Evolutionary conservation across 495 filamentous ascomycete species (phyloP).

Genomic region (Penicillium desertorum): DNA sequence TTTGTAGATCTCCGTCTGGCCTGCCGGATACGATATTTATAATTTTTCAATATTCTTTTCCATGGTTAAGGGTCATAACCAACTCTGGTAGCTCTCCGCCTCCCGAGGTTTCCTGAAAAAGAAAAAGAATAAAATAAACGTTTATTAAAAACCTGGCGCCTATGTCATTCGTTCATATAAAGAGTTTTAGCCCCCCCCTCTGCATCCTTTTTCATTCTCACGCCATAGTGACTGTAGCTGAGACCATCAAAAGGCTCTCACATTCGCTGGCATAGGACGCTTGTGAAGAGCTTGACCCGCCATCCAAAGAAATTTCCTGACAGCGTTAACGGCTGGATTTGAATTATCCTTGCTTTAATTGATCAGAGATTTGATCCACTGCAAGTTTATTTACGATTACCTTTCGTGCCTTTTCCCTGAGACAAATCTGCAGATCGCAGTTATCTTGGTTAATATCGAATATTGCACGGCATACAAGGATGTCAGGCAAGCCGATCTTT

Average conservation of each 20-base stretch:
- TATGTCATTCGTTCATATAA: constrained; percentile 19
- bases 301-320: constrained; percentile 3
- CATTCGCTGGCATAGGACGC: constrained; percentile 20
- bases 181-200: constrained; percentile 9
- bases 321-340: background rate
- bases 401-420: background rate
- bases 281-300: constrained; percentile 10
- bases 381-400: constrained; percentile 27
- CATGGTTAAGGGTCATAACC: too few relatives aligned
- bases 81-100: constrained; percentile 4
- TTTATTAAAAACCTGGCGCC: background rate
- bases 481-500: constrained; percentile 83
- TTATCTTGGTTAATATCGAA: background rate
- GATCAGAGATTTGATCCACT: constrained; percentile 14
- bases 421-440: constrained; percentile 2
- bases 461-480: constrained; percentile 31
- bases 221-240: constrained; percentile 25
- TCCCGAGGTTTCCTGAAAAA: constrained; percentile 6
- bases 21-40: too few relatives aligned
- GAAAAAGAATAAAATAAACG: constrained; percentile 2
- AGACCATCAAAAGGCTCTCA: constrained; percentile 20
- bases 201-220: constrained; percentile 17
- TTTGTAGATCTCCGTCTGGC: too few relatives aligned
- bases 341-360: constrained; percentile 8
- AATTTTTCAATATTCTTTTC: too few relatives aligned